Evolutionary conservation across 768 basidiomycete genomes (phyloP), one percentile per base, ranked within the genome.

Genomic region (Pleurotus cornucopiae): DNA sequence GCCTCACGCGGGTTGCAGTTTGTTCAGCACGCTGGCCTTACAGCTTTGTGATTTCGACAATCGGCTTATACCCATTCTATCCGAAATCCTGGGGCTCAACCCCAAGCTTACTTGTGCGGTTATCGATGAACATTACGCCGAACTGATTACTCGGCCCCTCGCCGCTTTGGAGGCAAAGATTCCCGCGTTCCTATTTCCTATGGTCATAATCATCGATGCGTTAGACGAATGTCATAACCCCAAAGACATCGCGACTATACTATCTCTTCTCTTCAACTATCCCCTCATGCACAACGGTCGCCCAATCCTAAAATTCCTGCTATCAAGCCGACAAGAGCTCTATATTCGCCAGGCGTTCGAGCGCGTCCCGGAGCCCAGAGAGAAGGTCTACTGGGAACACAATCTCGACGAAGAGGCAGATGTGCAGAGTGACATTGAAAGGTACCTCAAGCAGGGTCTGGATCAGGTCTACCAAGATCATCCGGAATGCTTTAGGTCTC

Each of bases 191-290:
- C n/a, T 44, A 13, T 21, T 54, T 40, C 51, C 53, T 11, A 52
- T 57, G 18, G 21, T 57, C 20, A 16, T 56, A 13, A 7, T 59
- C 54, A 45, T 59, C 26, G 58, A 59, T 21, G 58, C 47, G 5
- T 37, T 59, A 23, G 58, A 57, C 30, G 51, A 57, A 45, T 57
- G 57, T 43, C 30, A 34, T 7, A 43, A 52, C n/a, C 23, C 41
- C 6, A 21, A 44, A 44, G 41, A 44, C 20, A 21, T 21, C 41
- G n/a, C 41, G n/a, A 44, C n/a, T 44, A 16, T 44, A 6, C 14
- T 44, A 13, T 44, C 41, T 9, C 41, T 44, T 7, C 41, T 44
- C 41, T 44, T 44, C 41, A 44, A 44, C 20, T 16, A 21, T 9
- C 41, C 41, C 20, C 41, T 44, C 6, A n/a, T 16, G n/a, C n/a